Evolutionary conservation across 257 asterid species (phyloP), one percentile per base, ranked within the genome.

Genomic region (Phtheirospermum japonicum): DNA sequence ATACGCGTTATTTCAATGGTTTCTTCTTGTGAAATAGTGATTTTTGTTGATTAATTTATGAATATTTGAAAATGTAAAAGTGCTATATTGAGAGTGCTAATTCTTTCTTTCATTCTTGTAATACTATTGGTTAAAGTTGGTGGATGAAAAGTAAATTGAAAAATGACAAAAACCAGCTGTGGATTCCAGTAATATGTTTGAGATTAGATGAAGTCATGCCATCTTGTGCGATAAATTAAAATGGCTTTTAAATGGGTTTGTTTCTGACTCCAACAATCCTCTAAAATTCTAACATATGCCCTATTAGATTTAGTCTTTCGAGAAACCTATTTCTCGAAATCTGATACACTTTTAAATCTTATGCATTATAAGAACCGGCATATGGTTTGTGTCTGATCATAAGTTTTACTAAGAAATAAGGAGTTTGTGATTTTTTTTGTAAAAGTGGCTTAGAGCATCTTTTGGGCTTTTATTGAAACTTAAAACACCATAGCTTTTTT

Each of bases 181-280:
- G 33, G 61, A 68, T 76, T 59, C 60, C 64, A 18, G 69, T 53
- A 72, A 19, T 49, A 30, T 51, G 55, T 71, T 63, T 28, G 43
- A 63, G 66, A 59, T 67, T 59, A 36, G 48, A 45, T 32, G 16
- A 63, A 67, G 17, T 31, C 46, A 48, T 59, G 63, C 31, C 26
- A 48, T 52, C 60, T 48, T 63, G 65, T 69, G 61, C 71, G 57
- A 23, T 59, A 54, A 43, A 76, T 71, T 42, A 46, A 65, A 62
- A 59, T 67, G 20, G n/a, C n/a, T 54, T 61, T 67, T 45, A 66
- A 63, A 62, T 68, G 50, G 68, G 61, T n/a, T n/a, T n/a, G n/a
- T n/a, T n/a, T n/a, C n/a, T n/a, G n/a, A n/a, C n/a, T n/a, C n/a
- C n/a, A 72, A 60, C 62, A 71, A 62, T 51, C 57, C 63, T 57